Percentiles rank a stretch among this genome's conserved stretches.
These are phyloP conservation scores for Pyrus betulifolia DNA, from an alignment of 306 rosid species.

Conservation along the genomic window DNA sequence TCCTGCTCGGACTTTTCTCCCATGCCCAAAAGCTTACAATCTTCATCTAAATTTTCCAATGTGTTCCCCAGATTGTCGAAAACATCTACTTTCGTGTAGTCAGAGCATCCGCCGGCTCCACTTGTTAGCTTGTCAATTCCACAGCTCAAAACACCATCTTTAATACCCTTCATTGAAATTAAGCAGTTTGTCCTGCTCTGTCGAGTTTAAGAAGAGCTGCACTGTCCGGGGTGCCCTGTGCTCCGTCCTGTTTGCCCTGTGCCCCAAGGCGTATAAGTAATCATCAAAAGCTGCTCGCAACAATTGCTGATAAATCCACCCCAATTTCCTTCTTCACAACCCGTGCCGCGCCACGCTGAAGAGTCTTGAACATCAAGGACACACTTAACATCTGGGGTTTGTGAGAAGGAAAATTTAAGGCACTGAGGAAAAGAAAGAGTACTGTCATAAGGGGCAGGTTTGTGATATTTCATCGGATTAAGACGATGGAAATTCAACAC, in stretches of 20 bases:
- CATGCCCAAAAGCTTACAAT: slow-evolving; percentile 23
- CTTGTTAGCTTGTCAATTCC: slow-evolving; percentile 43
- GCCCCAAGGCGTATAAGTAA: slow-evolving; percentile 46
- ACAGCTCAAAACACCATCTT: slow-evolving; percentile 23
- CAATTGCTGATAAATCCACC: slow-evolving; percentile 39
- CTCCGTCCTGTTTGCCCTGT: slow-evolving; percentile 35
- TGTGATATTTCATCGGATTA: slow-evolving; percentile 13
- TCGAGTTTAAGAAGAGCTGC: slow-evolving; percentile 34
- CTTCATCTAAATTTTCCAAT: slow-evolving; percentile 33
- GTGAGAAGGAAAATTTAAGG: slow-evolving; percentile 16
- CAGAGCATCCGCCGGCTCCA: slow-evolving; percentile 52
- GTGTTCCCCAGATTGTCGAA: slow-evolving; percentile 21
- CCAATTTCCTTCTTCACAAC: slow-evolving; percentile 35
- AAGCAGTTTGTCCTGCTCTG: slow-evolving; percentile 37
- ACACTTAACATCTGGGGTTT: slow-evolving; percentile 24
- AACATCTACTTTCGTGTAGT: slow-evolving; percentile 36
- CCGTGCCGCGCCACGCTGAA: slow-evolving; percentile 21
- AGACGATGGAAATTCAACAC: slow-evolving; percentile 1
- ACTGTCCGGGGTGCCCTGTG: no score
- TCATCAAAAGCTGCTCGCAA: slow-evolving; percentile 39
- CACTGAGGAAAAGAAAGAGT: slow-evolving; percentile 9
- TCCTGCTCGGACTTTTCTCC: not conserved
- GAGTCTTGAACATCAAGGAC: slow-evolving; percentile 34
- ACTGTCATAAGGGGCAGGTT: slow-evolving; percentile 1
- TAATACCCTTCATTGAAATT: slow-evolving; percentile 7